Conservation (phyloP, 345 rosid genomes). For the Aquilaria yunnanensis region DNA sequence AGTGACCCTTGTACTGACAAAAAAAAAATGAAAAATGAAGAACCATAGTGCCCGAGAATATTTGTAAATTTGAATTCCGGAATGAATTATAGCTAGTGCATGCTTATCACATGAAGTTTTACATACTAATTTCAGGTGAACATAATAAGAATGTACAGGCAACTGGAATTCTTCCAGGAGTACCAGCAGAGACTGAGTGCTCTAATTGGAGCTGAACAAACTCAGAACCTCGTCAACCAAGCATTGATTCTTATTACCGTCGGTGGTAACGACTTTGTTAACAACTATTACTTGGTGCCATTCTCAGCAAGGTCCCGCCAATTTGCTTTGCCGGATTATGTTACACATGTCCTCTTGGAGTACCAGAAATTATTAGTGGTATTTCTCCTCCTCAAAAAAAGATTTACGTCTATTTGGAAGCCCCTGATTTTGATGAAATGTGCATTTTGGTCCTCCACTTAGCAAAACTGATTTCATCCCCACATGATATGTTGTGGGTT, state of each 20-base stretch:
- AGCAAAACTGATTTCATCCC: not conserved
- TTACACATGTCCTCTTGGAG: constrained; percentile 37
- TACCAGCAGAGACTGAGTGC: constrained; percentile 47
- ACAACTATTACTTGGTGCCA: constrained; percentile 50
- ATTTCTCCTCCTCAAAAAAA: not conserved
- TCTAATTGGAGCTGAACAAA: constrained; percentile 33
- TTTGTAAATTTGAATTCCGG: not conserved
- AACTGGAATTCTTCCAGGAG: constrained; percentile 49
- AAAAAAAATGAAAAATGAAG: not conserved
- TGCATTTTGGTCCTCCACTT: not conserved
- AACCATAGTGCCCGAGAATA: not conserved
- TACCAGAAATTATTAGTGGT: constrained; percentile 38
- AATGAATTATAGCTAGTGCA: not conserved
- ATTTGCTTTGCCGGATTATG: constrained; percentile 35
- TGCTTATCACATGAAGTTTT: not conserved
- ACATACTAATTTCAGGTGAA: constrained; percentile 35
- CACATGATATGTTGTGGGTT: not conserved
- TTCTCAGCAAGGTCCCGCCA: constrained; percentile 43
- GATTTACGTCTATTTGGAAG: not conserved
- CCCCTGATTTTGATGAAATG: not conserved
- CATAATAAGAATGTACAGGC: constrained; percentile 56
- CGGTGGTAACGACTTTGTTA: constrained; percentile 65
- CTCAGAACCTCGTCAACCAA: constrained; percentile 40
- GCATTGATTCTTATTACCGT: constrained; percentile 46
- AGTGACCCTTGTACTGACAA: constrained; percentile 5